Conservation (phyloP, 495 filamentous ascomycete species). For the Xylaria castorea region DNA sequence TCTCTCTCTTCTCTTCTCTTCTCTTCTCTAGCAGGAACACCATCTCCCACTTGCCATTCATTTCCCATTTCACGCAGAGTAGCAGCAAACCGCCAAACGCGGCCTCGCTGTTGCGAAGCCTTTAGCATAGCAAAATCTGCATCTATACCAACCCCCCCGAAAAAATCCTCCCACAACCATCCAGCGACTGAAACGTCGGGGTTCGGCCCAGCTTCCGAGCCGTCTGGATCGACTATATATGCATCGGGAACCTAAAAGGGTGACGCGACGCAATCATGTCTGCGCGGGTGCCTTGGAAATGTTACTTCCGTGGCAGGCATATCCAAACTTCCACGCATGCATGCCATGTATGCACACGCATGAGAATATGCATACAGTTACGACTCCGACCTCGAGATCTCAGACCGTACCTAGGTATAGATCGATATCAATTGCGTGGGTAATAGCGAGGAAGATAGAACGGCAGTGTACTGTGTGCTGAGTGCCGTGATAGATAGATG, state of each 20-base stretch:
- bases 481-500: too few relatives aligned
- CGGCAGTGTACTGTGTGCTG: too few relatives aligned
- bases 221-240: neutral
- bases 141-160: neutral
- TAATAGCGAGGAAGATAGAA: too few relatives aligned
- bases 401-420: too few relatives aligned
- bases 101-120: neutral
- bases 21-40: neutral
- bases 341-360: neutral
- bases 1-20: neutral
- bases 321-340: neutral
- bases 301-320: neutral
- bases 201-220: slow-evolving; percentile 3
- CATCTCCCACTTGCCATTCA: neutral
- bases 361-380: neutral
- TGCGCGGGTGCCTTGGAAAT: neutral
- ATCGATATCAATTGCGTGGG: too few relatives aligned
- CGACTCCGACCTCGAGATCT: too few relatives aligned
- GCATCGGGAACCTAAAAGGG: neutral
- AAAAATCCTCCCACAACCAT: neutral
- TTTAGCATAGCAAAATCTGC: neutral
- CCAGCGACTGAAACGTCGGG: neutral
- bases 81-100: neutral
- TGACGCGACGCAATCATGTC: neutral
- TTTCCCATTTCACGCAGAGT: neutral